Percentiles rank a stretch among this genome's conserved stretches.
These are phyloP conservation scores for Crataegus laevigata DNA, from an alignment of 306 rosid genomes.

Conservation along the genomic window DNA sequence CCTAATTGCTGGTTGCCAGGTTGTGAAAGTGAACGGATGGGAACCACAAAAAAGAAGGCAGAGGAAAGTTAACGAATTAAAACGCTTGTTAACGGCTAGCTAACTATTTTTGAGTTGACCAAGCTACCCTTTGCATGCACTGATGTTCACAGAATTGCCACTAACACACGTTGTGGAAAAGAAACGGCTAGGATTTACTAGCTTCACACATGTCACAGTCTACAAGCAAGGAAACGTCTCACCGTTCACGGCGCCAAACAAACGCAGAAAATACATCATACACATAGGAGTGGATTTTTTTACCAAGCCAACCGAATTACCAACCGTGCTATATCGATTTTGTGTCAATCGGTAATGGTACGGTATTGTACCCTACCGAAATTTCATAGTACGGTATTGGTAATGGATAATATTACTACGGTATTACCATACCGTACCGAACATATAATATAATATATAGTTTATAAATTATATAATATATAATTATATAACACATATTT, in stretches of 20 bases:
- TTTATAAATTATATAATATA: no score
- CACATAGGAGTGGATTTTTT: no score
- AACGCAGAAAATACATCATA: background rate
- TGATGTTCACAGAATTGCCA: background rate
- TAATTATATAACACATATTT: no score
- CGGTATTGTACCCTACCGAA: no score
- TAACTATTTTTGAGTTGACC: background rate
- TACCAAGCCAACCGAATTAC: no score
- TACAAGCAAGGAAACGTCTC: background rate
- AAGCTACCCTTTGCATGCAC: background rate
- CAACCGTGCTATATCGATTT: no score
- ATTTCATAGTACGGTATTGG: no score
- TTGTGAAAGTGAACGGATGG: background rate
- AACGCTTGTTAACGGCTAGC: slow-evolving; percentile 10
- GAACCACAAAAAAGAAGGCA: background rate
- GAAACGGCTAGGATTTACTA: background rate
- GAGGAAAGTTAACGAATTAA: background rate
- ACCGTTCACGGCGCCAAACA: background rate
- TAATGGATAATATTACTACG: no score
- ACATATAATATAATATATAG: no score
- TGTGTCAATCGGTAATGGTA: no score
- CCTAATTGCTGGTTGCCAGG: background rate
- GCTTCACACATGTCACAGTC: background rate
- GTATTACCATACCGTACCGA: no score
- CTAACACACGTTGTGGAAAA: fast-evolving